Base-by-base conservation (phyloP, 805 yeast species). In the Groenewaldozyma salmanticensis region DNA sequence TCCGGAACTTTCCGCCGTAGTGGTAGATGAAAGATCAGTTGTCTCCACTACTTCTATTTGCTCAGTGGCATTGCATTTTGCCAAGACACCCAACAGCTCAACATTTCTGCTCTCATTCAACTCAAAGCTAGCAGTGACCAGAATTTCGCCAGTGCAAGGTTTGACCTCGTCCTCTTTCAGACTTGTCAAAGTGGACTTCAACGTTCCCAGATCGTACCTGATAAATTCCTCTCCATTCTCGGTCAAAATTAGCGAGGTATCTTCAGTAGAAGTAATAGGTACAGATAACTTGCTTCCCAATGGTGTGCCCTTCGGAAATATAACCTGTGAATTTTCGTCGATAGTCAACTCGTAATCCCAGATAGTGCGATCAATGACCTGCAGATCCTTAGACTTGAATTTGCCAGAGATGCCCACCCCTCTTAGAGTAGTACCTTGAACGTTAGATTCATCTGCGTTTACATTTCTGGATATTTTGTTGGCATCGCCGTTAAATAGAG, bases 381-480 rank as follows among this genome's bases (percentile, higher is more conserved):
- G 62, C 37, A 85, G 70, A 33, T 75, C 76, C 51, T 75, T 75
- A 4, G 82, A 70, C 50, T 78, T 75, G 59, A 77, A 80, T 52
- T 77, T 71, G 31, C 76, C 71, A n/a, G 86, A 75, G 31, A 85
- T 65, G 37, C 76, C 69, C 32, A 86, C 81, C 17, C 92, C 97
- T 49, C 87, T 73, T 31, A 82, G 65, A n/a, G 95, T 77, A 2
- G 94, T 76, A 38, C 98, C 98, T 52, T 84, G 70, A 11, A 85
- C 95, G 39, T 85, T 85, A 35, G 96, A 79, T 65, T 92, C 98
- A 61, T 92, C 98, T 0, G 98, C 92, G 60, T 92, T 92, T 35
- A 92, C 94, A 39, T 80, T 84, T 59, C 80, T 86, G 18, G 94
- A 71, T 20, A 50, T 21, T 2, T 38, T 22, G 31, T 88, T 67